These are phyloP conservation scores for Scedosporium boydii DNA, from an alignment of 2,329 filamentous ascomycete species.

Conservation along the genomic window DNA sequence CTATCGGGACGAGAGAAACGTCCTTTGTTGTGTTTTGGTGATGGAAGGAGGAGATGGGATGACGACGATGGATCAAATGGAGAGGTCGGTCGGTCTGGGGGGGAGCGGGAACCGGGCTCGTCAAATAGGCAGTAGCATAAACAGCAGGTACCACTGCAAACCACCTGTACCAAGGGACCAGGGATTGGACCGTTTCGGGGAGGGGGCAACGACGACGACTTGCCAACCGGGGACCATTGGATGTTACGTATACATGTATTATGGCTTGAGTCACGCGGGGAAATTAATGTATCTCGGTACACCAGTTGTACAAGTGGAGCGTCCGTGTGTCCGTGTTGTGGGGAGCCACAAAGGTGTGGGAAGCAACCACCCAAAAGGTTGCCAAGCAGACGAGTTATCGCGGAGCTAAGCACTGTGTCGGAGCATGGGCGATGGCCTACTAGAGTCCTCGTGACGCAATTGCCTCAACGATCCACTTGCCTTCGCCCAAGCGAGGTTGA, in stretches of 20 bases:
- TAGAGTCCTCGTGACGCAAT: constrained; percentile 6
- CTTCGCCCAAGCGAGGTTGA: too few species aligned
- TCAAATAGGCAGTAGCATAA: constrained; percentile 2
- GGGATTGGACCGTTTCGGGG: neutral
- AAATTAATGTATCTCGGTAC: neutral
- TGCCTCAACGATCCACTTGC: neutral
- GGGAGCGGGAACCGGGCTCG: neutral
- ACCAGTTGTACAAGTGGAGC: neutral
- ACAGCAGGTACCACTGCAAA: neutral
- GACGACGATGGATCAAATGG: constrained; percentile 3
- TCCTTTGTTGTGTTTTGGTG: constrained; percentile 4
- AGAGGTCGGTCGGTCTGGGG: neutral
- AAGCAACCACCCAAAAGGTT: neutral
- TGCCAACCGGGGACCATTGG: too few species aligned
- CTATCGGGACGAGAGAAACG: constrained; percentile 2
- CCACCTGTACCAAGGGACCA: neutral
- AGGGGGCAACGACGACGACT: neutral
- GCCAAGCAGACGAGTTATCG: neutral
- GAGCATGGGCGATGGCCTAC: neutral
- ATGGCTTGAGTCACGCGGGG: neutral
- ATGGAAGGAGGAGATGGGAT: constrained; percentile 5
- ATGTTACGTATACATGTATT: neutral
- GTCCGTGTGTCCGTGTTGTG: neutral
- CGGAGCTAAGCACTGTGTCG: neutral
- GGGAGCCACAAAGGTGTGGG: neutral